These are phyloP conservation scores for Xylariaceae sp. DNA, from an alignment of 2,329 filamentous ascomycete genomes.

Conservation along the genomic window DNA sequence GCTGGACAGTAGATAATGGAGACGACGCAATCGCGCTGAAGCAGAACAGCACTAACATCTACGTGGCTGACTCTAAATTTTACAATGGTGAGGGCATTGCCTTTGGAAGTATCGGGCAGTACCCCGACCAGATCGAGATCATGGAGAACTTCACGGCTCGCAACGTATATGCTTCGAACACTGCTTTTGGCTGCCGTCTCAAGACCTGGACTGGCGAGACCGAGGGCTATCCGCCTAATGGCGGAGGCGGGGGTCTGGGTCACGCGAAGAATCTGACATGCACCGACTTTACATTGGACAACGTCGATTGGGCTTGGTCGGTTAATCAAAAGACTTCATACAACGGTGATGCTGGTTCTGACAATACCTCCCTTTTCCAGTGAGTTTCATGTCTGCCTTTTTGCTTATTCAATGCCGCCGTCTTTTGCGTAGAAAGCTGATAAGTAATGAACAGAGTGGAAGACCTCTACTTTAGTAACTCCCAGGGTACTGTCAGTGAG, in stretches of 20 bases:
- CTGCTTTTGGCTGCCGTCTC: conserved; percentile 47
- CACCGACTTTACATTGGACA: not conserved
- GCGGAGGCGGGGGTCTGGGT: conserved; percentile 53
- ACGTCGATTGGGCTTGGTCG: not conserved
- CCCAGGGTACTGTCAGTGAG: conserved; percentile 10
- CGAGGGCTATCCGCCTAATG: conserved; percentile 52
- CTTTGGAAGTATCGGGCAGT: conserved; percentile 56
- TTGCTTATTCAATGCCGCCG: too few species aligned
- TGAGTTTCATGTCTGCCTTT: conserved; percentile 21
- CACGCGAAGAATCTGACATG: too few species aligned
- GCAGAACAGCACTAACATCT: conserved; percentile 53
- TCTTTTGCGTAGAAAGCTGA: too few species aligned
- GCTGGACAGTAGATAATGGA: conserved; percentile 48
- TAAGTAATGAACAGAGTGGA: too few species aligned
- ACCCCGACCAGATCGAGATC: conserved; percentile 43
- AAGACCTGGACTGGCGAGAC: conserved; percentile 57
- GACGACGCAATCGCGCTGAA: conserved; percentile 54
- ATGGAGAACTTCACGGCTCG: conserved; percentile 46
- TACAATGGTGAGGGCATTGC: conserved; percentile 50
- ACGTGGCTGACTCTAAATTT: conserved; percentile 46
- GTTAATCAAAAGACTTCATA: not conserved
- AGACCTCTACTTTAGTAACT: conserved; percentile 15
- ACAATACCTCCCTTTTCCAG: conserved; percentile 22
- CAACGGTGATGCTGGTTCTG: not conserved
- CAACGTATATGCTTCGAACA: conserved; percentile 45